Percentiles rank a stretch among this genome's conserved stretches.
Conservation (phyloP, 2,329 filamentous ascomycete species). For the Calcarisporium arbuscula region DNA sequence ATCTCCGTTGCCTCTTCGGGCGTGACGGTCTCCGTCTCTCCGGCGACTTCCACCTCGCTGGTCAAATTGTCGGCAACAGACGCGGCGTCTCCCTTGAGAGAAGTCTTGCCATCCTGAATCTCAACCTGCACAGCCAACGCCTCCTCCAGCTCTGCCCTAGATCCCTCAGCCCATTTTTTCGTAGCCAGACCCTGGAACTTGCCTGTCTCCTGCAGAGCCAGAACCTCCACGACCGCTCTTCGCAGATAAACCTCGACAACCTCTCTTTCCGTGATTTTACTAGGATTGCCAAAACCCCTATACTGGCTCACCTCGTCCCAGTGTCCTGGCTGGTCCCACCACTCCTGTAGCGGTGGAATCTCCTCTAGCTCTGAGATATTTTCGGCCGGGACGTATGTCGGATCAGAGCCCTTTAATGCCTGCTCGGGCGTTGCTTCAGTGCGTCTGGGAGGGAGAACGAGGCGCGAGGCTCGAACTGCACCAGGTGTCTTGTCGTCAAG, state of each 20-base stretch:
- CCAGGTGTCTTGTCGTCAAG: conserved; percentile 17
- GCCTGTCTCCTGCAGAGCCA: conserved; percentile 33
- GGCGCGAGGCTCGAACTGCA: conserved; percentile 20
- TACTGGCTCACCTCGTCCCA: conserved; percentile 43
- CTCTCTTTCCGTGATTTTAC: conserved; percentile 34
- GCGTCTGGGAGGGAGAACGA: conserved; percentile 25
- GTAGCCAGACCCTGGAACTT: conserved; percentile 22
- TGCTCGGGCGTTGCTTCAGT: conserved; percentile 27
- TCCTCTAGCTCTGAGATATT: conserved; percentile 38
- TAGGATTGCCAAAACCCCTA: conserved; percentile 33
- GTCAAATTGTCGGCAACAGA: conserved; percentile 27
- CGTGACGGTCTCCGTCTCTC: conserved; percentile 18
- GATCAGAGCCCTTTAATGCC: conserved; percentile 21
- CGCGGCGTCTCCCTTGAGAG: conserved; percentile 30
- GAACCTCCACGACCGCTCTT: conserved; percentile 46
- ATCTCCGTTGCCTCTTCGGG: conserved; percentile 35
- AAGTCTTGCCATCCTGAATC: conserved; percentile 33
- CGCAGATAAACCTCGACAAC: conserved; percentile 43
- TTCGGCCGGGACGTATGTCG: conserved; percentile 42
- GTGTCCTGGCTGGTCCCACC: conserved; percentile 50
- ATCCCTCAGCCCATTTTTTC: conserved; percentile 26
- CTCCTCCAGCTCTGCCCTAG: conserved; percentile 25
- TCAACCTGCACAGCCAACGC: conserved; percentile 31
- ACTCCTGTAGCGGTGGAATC: conserved; percentile 39
- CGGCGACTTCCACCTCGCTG: conserved; percentile 19